Evolutionary conservation across 345 rosid species (phyloP).

Genomic region (Pugionium dolabratum): DNA sequence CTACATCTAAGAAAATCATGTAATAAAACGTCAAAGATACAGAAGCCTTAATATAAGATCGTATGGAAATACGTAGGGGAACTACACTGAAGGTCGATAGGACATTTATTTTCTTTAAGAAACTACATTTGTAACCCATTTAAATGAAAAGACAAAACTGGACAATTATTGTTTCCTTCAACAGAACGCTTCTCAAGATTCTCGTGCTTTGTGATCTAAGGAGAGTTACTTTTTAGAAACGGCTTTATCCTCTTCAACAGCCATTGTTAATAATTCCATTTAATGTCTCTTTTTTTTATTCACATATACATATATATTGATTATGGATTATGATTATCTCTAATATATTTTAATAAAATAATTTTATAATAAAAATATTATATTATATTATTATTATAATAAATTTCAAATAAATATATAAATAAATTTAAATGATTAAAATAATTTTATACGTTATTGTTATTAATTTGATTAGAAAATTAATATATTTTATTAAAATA

Average conservation of each 20-base stretch:
- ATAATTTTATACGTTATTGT: too few species aligned
- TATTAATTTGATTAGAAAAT: too few species aligned
- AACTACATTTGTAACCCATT: constrained; percentile 9
- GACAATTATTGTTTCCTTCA: constrained; percentile 33
- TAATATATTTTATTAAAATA: too few species aligned
- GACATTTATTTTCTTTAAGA: constrained; percentile 16
- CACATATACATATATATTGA: too few species aligned
- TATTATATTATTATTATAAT: too few species aligned
- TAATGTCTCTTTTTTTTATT: too few species aligned
- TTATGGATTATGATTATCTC: too few species aligned
- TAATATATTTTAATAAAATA: too few species aligned
- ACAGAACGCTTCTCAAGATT: constrained; percentile 41
- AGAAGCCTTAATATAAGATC: constrained; percentile 6
- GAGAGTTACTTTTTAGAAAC: constrained; percentile 10
- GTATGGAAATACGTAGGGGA: constrained; percentile 14
- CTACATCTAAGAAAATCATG: constrained; percentile 12
- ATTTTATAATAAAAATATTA: too few species aligned
- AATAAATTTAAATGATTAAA: too few species aligned
- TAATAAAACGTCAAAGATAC: not conserved
- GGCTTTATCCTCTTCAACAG: constrained; percentile 25
- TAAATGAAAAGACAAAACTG: not conserved
- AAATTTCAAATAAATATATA: too few species aligned
- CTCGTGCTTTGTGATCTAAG: constrained; percentile 38
- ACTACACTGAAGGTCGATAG: constrained; percentile 29
- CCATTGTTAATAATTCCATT: constrained; percentile 2